Conservation (phyloP, 768 basidiomycete species). For the Lactarius psammicola region DNA sequence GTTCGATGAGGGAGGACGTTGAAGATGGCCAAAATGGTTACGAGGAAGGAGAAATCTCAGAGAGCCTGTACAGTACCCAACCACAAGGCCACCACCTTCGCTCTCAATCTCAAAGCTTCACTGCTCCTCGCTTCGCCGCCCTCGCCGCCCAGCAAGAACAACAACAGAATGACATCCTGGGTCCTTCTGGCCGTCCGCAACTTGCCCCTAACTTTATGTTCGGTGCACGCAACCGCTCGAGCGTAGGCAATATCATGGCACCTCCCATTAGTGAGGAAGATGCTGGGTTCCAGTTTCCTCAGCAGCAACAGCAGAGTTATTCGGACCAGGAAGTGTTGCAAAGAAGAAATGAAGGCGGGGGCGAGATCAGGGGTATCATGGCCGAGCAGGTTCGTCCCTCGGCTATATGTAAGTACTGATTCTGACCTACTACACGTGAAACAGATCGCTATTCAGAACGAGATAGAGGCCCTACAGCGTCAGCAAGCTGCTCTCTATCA, state of each 20-base stretch:
- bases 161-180: constrained; percentile 46
- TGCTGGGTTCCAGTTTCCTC: constrained; percentile 78
- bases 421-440: constrained; percentile 14
- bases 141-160: constrained; percentile 70
- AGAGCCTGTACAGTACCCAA: constrained; percentile 48
- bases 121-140: constrained; percentile 86
- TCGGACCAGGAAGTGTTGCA: constrained; percentile 40
- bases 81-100: constrained; percentile 59
- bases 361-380: constrained; percentile 88
- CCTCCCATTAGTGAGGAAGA: constrained; percentile 82
- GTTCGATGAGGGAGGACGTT: constrained; percentile 79
- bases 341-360: constrained; percentile 58
- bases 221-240: constrained; percentile 55
- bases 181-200: constrained; percentile 81
- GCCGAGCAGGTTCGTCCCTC: constrained; percentile 76
- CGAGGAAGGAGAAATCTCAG: constrained; percentile 80
- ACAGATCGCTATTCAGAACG: constrained; percentile 84
- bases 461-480: constrained; percentile 87
- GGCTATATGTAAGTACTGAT: constrained; percentile 3
- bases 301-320: constrained; percentile 37
- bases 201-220: constrained; percentile 92
- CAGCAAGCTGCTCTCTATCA: constrained; percentile 90
- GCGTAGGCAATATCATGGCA: constrained; percentile 54
- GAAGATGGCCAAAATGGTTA: constrained; percentile 55
- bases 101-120: constrained; percentile 79